These are phyloP conservation scores for Fagus crenata DNA, from an alignment of 306 rosid species.

Conservation along the genomic window DNA sequence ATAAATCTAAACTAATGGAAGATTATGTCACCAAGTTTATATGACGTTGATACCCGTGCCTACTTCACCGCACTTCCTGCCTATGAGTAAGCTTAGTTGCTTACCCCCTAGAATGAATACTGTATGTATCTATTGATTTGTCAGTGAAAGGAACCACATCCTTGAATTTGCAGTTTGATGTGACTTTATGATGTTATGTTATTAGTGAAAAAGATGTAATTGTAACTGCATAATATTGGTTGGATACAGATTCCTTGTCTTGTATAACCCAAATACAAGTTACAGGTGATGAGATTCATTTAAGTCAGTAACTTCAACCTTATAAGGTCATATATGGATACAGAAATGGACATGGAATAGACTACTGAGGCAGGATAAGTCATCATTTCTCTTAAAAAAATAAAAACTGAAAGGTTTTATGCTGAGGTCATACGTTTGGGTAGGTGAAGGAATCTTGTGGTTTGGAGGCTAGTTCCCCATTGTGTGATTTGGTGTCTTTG, in stretches of 20 bases:
- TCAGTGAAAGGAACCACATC: neutral
- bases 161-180: neutral
- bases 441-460: no score
- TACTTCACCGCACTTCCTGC: no score
- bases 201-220: neutral
- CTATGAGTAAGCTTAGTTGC: neutral
- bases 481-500: no score
- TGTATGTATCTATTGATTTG: neutral
- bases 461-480: no score
- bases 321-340: neutral
- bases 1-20: neutral
- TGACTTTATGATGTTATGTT: neutral
- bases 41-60: no score
- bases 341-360: neutral
- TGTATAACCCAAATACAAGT: neutral
- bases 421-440: no score
- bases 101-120: neutral
- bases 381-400: neutral
- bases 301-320: neutral
- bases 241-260: neutral
- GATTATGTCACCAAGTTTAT: neutral
- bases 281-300: neutral
- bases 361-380: neutral
- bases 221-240: neutral
- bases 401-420: no score